These are phyloP conservation scores for Alternaria burnsii DNA, from an alignment of 2,329 filamentous ascomycete species.

Conservation along the genomic window DNA sequence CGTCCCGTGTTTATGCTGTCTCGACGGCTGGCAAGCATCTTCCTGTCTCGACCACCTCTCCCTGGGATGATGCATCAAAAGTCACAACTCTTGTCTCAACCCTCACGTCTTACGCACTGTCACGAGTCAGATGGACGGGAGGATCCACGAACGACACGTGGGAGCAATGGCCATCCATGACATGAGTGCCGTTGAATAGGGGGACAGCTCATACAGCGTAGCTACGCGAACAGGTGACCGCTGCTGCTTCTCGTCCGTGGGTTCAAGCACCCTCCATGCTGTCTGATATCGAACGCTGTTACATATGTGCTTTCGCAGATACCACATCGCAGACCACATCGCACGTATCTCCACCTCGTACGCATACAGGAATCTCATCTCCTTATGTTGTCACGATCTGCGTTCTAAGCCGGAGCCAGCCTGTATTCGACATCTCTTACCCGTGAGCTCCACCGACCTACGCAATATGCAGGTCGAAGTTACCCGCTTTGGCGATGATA, in stretches of 20 bases:
- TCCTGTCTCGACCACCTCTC: not conserved
- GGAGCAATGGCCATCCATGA: conserved; percentile 26
- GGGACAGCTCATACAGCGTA: conserved; percentile 1
- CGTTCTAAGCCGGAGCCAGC: not conserved
- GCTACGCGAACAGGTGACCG: conserved; percentile 2
- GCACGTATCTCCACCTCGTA: not conserved
- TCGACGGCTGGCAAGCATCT: not conserved
- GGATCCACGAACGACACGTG: conserved; percentile 27
- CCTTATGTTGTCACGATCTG: conserved; percentile 1
- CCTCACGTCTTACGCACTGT: not conserved
- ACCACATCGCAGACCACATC: not conserved
- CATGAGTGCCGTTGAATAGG: conserved; percentile 22
- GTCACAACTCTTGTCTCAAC: conserved; percentile 4
- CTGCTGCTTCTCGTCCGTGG: not conserved
- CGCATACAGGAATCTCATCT: not conserved
- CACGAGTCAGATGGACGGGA: conserved; percentile 18
- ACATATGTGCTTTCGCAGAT: not conserved
- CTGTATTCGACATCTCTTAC: conserved; percentile 4
- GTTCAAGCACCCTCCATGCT: not conserved
- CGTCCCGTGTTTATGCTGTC: not conserved
- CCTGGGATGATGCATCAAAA: conserved; percentile 12
- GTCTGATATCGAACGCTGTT: not conserved
- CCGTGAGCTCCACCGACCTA: conserved; percentile 11
- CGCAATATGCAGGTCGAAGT: conserved; percentile 4
- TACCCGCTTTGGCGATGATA: not conserved